Evolutionary conservation across 352 stramenopile species (phyloP), one percentile per base, ranked within the genome.

Genomic region (Phytophthora brassicae): DNA sequence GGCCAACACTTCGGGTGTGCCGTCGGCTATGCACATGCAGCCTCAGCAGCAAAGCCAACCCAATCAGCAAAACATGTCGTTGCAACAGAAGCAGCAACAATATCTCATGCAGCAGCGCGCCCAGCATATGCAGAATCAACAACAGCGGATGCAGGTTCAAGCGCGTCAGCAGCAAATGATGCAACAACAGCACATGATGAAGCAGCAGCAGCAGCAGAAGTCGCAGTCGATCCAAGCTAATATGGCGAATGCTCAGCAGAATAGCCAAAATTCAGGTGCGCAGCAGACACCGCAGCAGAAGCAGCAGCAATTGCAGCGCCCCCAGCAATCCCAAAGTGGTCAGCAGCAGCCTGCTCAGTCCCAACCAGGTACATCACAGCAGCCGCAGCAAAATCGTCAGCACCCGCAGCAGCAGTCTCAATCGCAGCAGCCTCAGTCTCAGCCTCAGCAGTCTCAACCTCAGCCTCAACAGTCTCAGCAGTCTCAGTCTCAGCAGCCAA

Each of bases 111-210:
- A 78, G 51, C 79, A 86, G 47, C 74, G 81, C 20, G 67, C 66
- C 19, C 65, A 76, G 22, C 76, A 86, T 38, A 73, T 85, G 54
- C 72, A 84, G 50, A 74, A 81, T 12, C 79, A 87, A 29, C 77
- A 87, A 54, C 76, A 81, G 42, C 66, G 70, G 49, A 79, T 82
- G 61, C 74, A 74, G 45, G 64, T 56, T n/a, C 68, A 81, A 50
- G 69, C 71, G 42, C 66, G 72, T 14, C 73, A 82, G 22, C 74
- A 86, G 44, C 67, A 72, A 39, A 63, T 70, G 44, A 73, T 79
- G 59, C 73, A 88, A 14, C 75, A 84, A 45, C 68, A 81, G 52
- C 72, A 79, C 35, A 64, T 76, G 46, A 69, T 72, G 28, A 56
- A 77, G 49, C 70, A 69, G 26, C 58, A 77, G 53, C 72, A 74